Conservation (phyloP, 176 grass and related monocot species). For the Triticum turgidum region DNA sequence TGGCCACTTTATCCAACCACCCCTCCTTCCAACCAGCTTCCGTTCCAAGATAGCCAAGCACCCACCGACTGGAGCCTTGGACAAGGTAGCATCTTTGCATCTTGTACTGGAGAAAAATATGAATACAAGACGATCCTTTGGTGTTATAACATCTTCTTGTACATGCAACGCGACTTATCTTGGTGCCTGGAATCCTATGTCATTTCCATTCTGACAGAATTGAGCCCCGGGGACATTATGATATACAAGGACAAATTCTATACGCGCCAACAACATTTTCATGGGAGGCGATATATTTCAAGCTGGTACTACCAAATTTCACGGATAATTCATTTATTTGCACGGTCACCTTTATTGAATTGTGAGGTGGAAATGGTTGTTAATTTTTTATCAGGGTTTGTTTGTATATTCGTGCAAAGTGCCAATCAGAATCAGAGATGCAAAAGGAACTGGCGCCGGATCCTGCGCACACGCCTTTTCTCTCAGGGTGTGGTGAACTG, state of each 20-base stretch:
- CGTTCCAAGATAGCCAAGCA: conserved; percentile 6
- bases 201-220: background rate
- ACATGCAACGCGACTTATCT: background rate
- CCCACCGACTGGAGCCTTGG: background rate
- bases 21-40: conserved; percentile 29
- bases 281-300: background rate
- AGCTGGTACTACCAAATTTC: background rate
- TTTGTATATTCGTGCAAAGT: background rate
- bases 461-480: conserved; percentile 15
- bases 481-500: background rate
- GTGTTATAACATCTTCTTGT: background rate
- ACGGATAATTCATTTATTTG: background rate
- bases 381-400: background rate
- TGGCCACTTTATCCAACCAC: conserved; percentile 29
- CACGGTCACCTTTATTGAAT: background rate
- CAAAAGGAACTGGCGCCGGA: background rate
- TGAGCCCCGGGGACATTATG: too few species aligned
- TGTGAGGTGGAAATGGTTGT: background rate
- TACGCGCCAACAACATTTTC: background rate
- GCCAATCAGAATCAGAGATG: background rate
- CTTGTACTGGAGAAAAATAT: background rate
- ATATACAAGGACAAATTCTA: background rate
- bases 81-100: conserved; percentile 30
- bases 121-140: background rate
- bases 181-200: conserved; percentile 17